phyloP scores from a whole-genome alignment of 129 eudicot genomes.

The Calendula officinalis region DNA sequence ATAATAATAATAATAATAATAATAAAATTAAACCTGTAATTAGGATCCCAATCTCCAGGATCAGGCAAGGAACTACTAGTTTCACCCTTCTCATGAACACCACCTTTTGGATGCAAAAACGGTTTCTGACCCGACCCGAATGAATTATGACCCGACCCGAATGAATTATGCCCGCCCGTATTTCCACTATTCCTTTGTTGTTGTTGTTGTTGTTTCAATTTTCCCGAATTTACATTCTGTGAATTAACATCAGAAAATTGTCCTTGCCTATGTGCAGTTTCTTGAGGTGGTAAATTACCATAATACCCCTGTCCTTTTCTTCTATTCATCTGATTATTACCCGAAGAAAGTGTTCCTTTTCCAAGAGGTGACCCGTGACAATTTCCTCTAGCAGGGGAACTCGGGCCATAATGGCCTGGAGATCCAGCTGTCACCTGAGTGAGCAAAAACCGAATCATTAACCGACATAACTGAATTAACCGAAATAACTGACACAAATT shows the following conservation, averaged over 20 bases:
- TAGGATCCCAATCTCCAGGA: slow-evolving; percentile 99
- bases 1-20: no score
- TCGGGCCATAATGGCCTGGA: slow-evolving; percentile 88
- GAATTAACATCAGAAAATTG: slow-evolving; percentile 40
- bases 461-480: no score
- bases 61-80: slow-evolving; percentile 69
- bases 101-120: slow-evolving; percentile 44
- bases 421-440: slow-evolving; percentile 57
- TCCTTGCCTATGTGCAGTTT: slow-evolving; percentile 65
- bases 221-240: slow-evolving; percentile 42
- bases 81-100: slow-evolving; percentile 57
- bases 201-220: slow-evolving; percentile 43
- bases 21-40: no score
- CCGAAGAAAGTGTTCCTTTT: slow-evolving; percentile 50
- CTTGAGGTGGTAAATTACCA: slow-evolving; percentile 56
- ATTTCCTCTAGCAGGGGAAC: slow-evolving; percentile 82
- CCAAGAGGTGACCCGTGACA: slow-evolving; percentile 93
- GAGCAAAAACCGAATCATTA: no score
- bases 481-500: no score
- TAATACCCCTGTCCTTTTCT: slow-evolving; percentile 70
- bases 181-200: slow-evolving; percentile 53
- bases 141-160: slow-evolving; percentile 34
- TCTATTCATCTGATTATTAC: slow-evolving; percentile 59
- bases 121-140: slow-evolving; percentile 39
- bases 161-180: slow-evolving; percentile 33